Evolutionary conservation across 2,329 filamentous ascomycete species (phyloP).

Genomic region (Hypocrella siamensis): DNA sequence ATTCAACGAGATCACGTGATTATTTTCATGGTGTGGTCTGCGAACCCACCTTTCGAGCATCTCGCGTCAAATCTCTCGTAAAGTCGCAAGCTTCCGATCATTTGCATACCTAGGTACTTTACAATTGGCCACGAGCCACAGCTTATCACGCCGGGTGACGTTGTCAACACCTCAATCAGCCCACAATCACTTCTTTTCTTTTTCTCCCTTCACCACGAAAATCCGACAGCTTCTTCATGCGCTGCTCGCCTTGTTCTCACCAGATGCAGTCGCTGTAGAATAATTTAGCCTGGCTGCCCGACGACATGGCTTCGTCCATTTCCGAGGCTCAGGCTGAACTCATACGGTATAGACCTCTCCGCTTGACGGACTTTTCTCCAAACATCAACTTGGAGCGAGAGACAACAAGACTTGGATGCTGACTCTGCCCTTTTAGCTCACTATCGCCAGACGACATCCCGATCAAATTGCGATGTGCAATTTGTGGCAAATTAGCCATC

Average conservation of each 20-base stretch:
- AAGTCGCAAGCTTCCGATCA: too few species aligned
- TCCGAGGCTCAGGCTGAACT: constrained; percentile 40
- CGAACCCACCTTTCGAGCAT: too few species aligned
- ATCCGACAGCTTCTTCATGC: too few species aligned
- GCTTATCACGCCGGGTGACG: too few species aligned
- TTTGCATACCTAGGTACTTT: too few species aligned
- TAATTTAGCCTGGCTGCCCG: constrained; percentile 4
- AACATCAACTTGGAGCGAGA: not conserved
- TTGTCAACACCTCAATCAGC: too few species aligned
- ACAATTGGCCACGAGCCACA: too few species aligned
- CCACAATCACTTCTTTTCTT: too few species aligned
- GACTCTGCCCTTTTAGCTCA: constrained; percentile 35
- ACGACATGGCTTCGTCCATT: constrained; percentile 21
- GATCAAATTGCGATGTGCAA: constrained; percentile 89
- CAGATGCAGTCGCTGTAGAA: constrained; percentile 6
- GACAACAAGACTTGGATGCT: constrained; percentile 4
- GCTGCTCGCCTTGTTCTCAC: not conserved
- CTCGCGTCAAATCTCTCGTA: too few species aligned
- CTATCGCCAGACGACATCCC: constrained; percentile 74
- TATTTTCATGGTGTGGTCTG: too few species aligned
- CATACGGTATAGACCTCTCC: constrained; percentile 29
- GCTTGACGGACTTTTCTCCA: too few species aligned
- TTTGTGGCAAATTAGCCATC: constrained; percentile 78
- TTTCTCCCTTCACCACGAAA: not conserved
- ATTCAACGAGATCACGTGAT: too few species aligned